Base-by-base conservation (phyloP, 2,329 filamentous ascomycete species). In the Lasiodiplodia gonubiensis region DNA sequence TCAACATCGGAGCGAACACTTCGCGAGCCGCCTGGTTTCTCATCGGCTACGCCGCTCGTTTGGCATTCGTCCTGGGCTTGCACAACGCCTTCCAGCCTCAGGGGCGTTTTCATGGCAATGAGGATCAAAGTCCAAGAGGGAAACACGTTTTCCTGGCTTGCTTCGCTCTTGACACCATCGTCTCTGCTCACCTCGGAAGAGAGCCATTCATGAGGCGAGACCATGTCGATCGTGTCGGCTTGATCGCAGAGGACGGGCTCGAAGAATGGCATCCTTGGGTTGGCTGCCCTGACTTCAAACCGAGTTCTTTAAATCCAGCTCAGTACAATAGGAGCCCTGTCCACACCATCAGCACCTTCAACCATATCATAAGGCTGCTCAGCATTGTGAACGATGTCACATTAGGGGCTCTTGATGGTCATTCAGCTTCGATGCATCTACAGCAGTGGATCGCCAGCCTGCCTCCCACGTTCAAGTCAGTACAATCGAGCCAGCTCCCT, bases 261-360 rank as follows among this genome's bases (percentile, higher is more conserved):
- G 90, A 92, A 72, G 90, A 92, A 78, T 92, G 90, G 90, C 88
- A 90, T 70, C 87, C 89, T 1, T 93, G 90, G 90, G 82, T 83
- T 21, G 86, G 88, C 30, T 82, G 82, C 68, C 71, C 81, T 67
- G 76, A 79, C 70, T 78, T 80, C 49, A 71, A 73, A 53, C 70
- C 67, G 2, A 66, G 60, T 25, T 59, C 37, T 21, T 33, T 39
- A 7, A 67, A 67, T 27, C 57, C 66, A 18, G 57, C 57, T 5
- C 66, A 67, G 37, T 67, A 67, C 66, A 67, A 55, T 16, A 57
- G 69, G 18, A 70, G 70, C 25, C 77, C 77, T 6, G 70, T 83
- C 14, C 79, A 83, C 53, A 78, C 81, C 5, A 73, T 85, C 25
- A 87, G 85, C 72, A 85, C 82, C 6, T 86, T 86, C 72, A 87